Base-by-base conservation (phyloP, 495 filamentous ascomycete species). In the Parachaetomium inaequale region DNA sequence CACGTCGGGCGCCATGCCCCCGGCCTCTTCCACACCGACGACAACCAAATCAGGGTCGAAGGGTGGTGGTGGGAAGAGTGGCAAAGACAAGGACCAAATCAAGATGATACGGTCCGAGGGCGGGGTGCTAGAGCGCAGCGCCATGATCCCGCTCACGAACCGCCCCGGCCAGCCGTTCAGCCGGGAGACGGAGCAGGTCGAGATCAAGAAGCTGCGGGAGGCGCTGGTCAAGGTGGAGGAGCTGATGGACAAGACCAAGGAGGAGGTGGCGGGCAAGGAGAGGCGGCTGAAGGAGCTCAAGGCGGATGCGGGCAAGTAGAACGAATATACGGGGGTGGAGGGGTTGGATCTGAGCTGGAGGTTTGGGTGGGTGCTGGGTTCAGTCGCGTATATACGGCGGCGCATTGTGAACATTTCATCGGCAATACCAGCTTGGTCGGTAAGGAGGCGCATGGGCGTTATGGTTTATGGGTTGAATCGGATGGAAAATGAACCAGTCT, bases 141-240 rank as follows among this genome's bases (percentile, higher is more conserved):
- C 88, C 32, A 84, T 90, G 77, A 85, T 93, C 47, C 89, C 89
- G n/a, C 70, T 80, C 23, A 78, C 71, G 21, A 86, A 83, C 55
- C 79, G 81, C 4, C 82, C 84, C 10, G 84, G 79, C 17, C 86
- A 90, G 68, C 86, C 87, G n/a, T 92, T 89, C 70, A 89, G 87
- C 72, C 76, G 79, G 66, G 85, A 88, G 72, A 87, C 87, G 55
- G 91, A 96, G 75, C 80, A 82, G 66, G 76, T 82, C 59, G 90
- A 94, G 75, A 79, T 85, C 26, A 87, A 86, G 77, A 86, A 85
- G 32, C 84, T 96, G 47, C 81, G 88, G 66, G 83, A 86, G 66
- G 85, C 91, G 74, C 78, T 85, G 63, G 84, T 79, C 65, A 85
- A 88, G 71, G 87, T 91, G 63, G 84, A 87, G 65, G 81, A 84